Percentiles rank a stretch among this genome's conserved stretches.
phyloP scores from a whole-genome alignment of 2,329 filamentous ascomycete genomes.

The Fonsecaea monophora region DNA sequence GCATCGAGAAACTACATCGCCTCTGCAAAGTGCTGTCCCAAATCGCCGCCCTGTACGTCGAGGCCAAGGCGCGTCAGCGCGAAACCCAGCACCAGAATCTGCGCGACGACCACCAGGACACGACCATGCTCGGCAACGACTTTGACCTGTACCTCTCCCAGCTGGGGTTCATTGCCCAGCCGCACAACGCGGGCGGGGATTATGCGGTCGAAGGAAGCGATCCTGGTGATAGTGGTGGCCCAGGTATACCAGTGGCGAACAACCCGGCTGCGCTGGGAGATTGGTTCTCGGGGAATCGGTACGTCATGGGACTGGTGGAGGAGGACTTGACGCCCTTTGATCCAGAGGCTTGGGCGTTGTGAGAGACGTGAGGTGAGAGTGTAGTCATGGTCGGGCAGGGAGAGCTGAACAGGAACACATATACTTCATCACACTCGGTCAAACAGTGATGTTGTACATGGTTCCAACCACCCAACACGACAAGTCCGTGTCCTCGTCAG shows the following conservation, averaged over 20 bases:
- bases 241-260: not conserved
- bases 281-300: not conserved
- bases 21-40: slow-evolving; percentile 2
- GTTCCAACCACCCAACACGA: no score
- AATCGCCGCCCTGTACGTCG: not conserved
- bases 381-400: no score
- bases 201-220: not conserved
- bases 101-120: not conserved
- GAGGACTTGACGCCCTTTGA: not conserved
- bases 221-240: not conserved
- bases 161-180: not conserved
- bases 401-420: no score
- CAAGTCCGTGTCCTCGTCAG: no score
- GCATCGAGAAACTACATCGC: not conserved
- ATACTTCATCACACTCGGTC: no score
- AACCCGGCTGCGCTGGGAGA: not conserved
- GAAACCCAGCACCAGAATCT: no score
- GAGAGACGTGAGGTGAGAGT: not conserved
- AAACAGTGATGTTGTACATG: no score
- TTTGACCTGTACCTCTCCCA: slow-evolving; percentile 5
- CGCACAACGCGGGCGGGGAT: not conserved
- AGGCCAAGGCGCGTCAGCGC: not conserved
- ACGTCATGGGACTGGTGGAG: slow-evolving; percentile 4
- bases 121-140: not conserved
- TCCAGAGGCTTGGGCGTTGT: not conserved